A percentile compares a stretch with the other conserved stretches of the same genome.
Conservation (phyloP, 805 yeast species). For the Wickerhamiella hasegawae region DNA sequence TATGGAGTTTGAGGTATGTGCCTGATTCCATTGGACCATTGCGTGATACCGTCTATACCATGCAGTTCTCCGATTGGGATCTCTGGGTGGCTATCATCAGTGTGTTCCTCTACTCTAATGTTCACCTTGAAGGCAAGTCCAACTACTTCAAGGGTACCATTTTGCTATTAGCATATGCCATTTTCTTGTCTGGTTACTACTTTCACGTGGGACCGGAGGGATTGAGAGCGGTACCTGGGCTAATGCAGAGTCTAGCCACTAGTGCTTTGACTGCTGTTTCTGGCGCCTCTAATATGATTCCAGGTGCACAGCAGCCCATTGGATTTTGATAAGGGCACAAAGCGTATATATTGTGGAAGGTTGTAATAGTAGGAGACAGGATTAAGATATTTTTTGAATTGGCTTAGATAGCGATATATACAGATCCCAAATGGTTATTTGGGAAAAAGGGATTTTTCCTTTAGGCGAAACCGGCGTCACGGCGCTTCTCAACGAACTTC, state of each 20-base stretch:
- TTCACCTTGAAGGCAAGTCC: conserved; percentile 92
- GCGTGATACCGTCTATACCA: conserved; percentile 36
- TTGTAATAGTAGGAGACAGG: too few relatives aligned
- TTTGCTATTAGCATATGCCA: conserved; percentile 59
- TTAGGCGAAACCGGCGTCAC: conserved; percentile 6
- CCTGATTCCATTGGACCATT: conserved; percentile 11
- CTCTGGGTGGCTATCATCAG: conserved; percentile 70
- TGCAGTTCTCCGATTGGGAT: conserved; percentile 94
- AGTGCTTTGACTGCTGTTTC: too few relatives aligned
- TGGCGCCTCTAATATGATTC: too few relatives aligned
- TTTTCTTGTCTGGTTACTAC: conserved; percentile 68
- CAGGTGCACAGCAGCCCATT: too few relatives aligned
- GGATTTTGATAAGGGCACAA: too few relatives aligned
- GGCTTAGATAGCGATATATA: too few relatives aligned
- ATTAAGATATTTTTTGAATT: too few relatives aligned
- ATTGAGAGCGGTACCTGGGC: too few relatives aligned
- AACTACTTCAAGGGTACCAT: conserved; percentile 93
- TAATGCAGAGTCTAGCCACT: too few relatives aligned
- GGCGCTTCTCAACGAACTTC: conserved; percentile 8
- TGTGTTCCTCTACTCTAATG: conserved; percentile 77
- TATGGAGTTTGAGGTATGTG: conserved; percentile 40
- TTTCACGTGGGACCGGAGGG: conserved; percentile 39
- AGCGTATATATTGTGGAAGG: too few relatives aligned
- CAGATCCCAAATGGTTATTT: too few relatives aligned
- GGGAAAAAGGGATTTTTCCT: too few relatives aligned